Base-by-base conservation (phyloP, 176 grass and related monocot species). In the Neostapfia colusana region DNA sequence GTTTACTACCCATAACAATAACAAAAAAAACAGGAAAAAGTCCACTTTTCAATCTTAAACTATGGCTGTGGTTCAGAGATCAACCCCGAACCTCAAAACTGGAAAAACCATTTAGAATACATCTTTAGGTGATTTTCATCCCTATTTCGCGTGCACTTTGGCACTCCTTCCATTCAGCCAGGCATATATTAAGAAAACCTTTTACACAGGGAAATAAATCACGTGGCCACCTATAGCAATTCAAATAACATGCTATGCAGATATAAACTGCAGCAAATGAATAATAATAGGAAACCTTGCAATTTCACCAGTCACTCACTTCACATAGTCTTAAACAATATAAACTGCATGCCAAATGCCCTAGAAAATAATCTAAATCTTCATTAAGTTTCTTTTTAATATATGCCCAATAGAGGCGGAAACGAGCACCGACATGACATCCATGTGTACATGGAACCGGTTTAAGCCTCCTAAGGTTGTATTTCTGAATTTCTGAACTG, bases 1-100 rank as follows among this genome's bases (percentile, higher is more conserved):
- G 12, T 23, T 64, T 17, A 64, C 41, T 40, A 28, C 39, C 45
- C 51, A 25, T 40, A 59, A 57, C 31, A 82, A 57, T 24, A 82
- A 28, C 4, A 43, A 43, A 43, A 9, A 20, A 20, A 3, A 20
- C n/a, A 51, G 3, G 17, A 8, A 7, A 54, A 8, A 54, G 6
- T 54, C 1, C 16, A 51, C 48, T 51, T 21, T 21, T 54, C 20
- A 54, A 54, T 20, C 7, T 54, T 54, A 20, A 54, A 54, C 51
- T 54, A 54, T 54, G 18, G 7, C 20, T 21, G 20, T 21, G 51
- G 51, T 21, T 54, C 51, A 21, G 2, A 54, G 20, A 54, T 51
- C 51, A 54, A 54, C 6, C 51, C 8, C 7, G 10, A 54, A 54
- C 20, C 21, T 54, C 10, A 5, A 10, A 51, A 51, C 48, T 8